Evolutionary conservation across 2,329 filamentous ascomycete species (phyloP).

Genomic region (Aureobasidium sp.): DNA sequence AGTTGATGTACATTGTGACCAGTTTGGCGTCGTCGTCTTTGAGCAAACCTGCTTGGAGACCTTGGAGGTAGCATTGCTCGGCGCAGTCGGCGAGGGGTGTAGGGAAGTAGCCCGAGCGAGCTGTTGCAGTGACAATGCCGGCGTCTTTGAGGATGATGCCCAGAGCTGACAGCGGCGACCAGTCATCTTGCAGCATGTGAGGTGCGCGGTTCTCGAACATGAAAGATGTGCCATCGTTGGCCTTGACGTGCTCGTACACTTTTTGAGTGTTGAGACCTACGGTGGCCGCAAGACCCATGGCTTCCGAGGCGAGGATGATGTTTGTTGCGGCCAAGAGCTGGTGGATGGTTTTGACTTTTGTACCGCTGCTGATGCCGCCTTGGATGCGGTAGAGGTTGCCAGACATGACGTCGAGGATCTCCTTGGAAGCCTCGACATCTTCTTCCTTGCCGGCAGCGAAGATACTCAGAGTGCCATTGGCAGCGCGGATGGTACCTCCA

Average conservation of each 20-base stretch:
- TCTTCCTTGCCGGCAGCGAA: constrained; percentile 58
- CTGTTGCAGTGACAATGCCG: constrained; percentile 61
- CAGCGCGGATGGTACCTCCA: constrained; percentile 61
- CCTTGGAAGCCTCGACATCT: constrained; percentile 48
- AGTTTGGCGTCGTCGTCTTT: constrained; percentile 50
- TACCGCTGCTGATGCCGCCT: constrained; percentile 47
- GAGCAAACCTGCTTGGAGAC: constrained; percentile 51
- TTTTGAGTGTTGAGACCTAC: constrained; percentile 47
- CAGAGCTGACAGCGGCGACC: constrained; percentile 39
- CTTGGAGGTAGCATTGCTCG: constrained; percentile 59
- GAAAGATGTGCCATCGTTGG: constrained; percentile 39
- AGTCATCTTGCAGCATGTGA: constrained; percentile 47
- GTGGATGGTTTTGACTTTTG: constrained; percentile 53
- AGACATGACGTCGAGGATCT: constrained; percentile 58
- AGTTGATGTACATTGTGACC: constrained; percentile 46
- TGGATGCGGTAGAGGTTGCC: constrained; percentile 54
- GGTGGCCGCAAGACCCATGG: constrained; percentile 49
- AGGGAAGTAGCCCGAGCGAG: constrained; percentile 51
- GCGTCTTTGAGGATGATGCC: constrained; percentile 44
- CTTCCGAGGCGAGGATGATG: constrained; percentile 50
- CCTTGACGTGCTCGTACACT: constrained; percentile 43
- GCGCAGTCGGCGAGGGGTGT: constrained; percentile 55
- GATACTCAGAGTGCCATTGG: constrained; percentile 66
- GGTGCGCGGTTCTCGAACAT: constrained; percentile 53
- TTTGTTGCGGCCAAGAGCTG: constrained; percentile 54